Evolutionary conservation across 495 filamentous ascomycete genomes (phyloP), one percentile per base, ranked within the genome.

Genomic region (Lasiosphaeriaceae sp.): DNA sequence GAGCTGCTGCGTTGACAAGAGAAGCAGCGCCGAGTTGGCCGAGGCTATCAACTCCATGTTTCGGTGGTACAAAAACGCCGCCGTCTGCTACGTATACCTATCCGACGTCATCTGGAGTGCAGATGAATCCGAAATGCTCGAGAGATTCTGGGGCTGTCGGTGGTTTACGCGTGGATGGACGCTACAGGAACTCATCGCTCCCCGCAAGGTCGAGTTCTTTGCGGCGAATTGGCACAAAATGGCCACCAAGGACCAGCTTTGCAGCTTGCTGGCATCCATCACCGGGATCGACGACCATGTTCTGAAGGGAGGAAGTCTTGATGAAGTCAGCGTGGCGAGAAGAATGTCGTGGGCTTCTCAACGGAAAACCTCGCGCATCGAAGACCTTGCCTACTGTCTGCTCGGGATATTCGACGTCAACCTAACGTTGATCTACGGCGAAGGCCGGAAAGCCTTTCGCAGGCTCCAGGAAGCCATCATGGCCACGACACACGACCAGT

Each of bases 181-280:
- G 4, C n/a, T 41, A 17, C 37, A 41, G n/a, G 37, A 41, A 12
- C 37, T 41, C 0, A 54, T 74, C 16, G 74, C 74, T 0, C 72
- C 72, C 11, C 35, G 8, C 24, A 9, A 54, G 1, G 50, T 74
- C 34, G 21, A 63, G 24, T 75, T 74, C 53, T 67, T 63, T 20
- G 56, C 65, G 34, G 6, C n/a, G 8, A 6, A 55, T 21, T 73
- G 70, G 71, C 12, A 21, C 2, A 57, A 54, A 19, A 45, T 60
- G 3, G 56, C 34, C 19, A 50, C 50, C 8, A 62, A 61, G 16
- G 51, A 16, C 35, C 17, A 55, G 12, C 19, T 55, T 14, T 16
- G 23, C 14, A 21, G 21, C n/a, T 4, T 39, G 1, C 29, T 60
- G 5, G 34, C n/a, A 16, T 19, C 17, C 3, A 52, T 60, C 26